Evolutionary conservation across 176 grass and related monocot genomes (phyloP).

Genomic region (Aegilops speltoides): DNA sequence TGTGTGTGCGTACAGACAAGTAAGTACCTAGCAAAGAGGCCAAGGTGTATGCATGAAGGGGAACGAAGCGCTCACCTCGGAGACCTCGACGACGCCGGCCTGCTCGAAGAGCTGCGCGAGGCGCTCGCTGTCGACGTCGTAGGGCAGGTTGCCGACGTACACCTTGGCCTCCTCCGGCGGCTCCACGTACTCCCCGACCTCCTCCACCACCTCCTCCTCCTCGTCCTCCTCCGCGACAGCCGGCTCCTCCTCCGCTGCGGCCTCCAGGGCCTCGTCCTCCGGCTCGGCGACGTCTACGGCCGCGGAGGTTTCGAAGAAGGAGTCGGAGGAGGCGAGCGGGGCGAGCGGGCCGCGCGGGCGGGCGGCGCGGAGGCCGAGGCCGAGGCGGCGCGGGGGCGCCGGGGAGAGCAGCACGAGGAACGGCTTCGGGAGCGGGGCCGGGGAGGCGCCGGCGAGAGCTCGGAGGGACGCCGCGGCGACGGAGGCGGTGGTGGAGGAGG

Average conservation of each 20-base stretch:
- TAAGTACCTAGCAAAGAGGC: neutral
- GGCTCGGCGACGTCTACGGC: constrained; percentile 35
- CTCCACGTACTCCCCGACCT: constrained; percentile 41
- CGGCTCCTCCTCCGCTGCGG: constrained; percentile 32
- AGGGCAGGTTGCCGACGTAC: constrained; percentile 84
- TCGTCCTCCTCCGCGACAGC: constrained; percentile 7
- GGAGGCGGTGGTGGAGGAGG: constrained; percentile 37
- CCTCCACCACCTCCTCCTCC: neutral
- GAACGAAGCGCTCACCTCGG: constrained; percentile 49
- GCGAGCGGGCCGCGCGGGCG: constrained; percentile 31
- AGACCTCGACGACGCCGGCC: constrained; percentile 74
- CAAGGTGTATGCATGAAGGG: no score
- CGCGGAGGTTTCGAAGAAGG: neutral
- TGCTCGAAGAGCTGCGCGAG: constrained; percentile 82
- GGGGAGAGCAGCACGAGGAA: constrained; percentile 44
- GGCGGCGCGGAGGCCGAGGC: constrained; percentile 15
- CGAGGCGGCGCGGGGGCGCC: neutral
- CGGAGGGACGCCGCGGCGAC: constrained; percentile 26
- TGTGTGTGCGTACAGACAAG: neutral
- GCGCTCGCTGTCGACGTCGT: constrained; percentile 74
- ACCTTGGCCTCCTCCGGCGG: constrained; percentile 72
- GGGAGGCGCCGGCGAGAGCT: constrained; percentile 26
- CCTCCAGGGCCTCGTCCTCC: constrained; percentile 16
- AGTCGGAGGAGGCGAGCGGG: constrained; percentile 32
- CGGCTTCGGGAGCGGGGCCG: constrained; percentile 10